Base-by-base conservation (phyloP, 2,329 filamentous ascomycete genomes). In the Leptographium lundbergii region DNA sequence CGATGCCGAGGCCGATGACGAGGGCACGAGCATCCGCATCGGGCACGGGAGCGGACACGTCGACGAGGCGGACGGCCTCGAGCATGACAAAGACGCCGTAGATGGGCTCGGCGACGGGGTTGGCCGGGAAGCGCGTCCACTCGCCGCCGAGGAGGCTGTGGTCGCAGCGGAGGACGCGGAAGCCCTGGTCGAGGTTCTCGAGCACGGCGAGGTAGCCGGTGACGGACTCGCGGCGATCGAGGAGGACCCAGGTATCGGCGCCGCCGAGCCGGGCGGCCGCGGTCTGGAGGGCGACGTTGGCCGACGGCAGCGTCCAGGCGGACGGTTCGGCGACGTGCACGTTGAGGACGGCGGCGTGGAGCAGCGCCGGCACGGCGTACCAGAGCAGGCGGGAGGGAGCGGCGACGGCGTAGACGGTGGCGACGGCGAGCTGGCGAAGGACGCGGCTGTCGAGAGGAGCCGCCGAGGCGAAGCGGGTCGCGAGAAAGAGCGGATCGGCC, bases 1-100 rank as follows among this genome's bases (percentile, higher is more conserved):
- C 94, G 60, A 97, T 89, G 53, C 94, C 94, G 24, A 97, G 82
- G 7, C 94, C 94, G 65, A 99, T 88, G 57, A 95, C 88, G 4
- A 97, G 78, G 1, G 92, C 92, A 55, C 82, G 88, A 53, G 88
- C 88, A 61, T 88, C 75, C n/a, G 72, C 73, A 65, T 91, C 88
- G 2, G 73, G 73, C 57, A 76, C 72, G 17, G 71, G 73, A 34
- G 78, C 75, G 5, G 77, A 72, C 0, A 76, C 76, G 65, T 94
- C 78, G 27, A 96, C 78, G 36, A 99, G 79, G 25, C 94, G 82
- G 7, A 97, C 87, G 4, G 92, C 90, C 71, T 99, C 94, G 1
- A 99, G 81, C 80, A 96, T 95, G 29, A 89, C 86, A 70, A 99
- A 99, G n/a, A 97, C 87, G 11, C 89, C 87, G 69, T 97, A 99